Conservation (phyloP, 2,329 filamentous ascomycete genomes). For the Endoconidiophora laricicola region DNA sequence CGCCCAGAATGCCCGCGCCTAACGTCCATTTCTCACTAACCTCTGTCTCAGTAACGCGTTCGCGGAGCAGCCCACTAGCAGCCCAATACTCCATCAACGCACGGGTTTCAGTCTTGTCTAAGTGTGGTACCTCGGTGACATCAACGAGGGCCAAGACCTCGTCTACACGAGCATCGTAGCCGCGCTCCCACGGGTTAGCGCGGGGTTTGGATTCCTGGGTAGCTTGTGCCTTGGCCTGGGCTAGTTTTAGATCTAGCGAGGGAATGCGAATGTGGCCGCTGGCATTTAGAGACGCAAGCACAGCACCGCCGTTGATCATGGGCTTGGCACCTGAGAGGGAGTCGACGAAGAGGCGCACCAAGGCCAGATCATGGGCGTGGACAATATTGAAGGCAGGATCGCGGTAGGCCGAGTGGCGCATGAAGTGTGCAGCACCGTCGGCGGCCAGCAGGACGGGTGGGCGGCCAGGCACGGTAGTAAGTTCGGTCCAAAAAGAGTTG, state of each 20-base stretch:
- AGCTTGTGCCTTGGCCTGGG: conserved; percentile 32
- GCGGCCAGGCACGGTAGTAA: conserved; percentile 34
- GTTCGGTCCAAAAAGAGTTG: conserved; percentile 64
- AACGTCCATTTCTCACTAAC: conserved; percentile 75
- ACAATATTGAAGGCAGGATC: conserved; percentile 53
- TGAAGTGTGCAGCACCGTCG: conserved; percentile 68
- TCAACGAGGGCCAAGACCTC: conserved; percentile 32
- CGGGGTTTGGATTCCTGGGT: conserved; percentile 23
- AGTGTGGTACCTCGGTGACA: conserved; percentile 43
- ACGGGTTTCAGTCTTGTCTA: conserved; percentile 59
- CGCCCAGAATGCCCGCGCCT: conserved; percentile 63
- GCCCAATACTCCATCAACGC: conserved; percentile 88
- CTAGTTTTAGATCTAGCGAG: conserved; percentile 52
- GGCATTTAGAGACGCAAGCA: conserved; percentile 57
- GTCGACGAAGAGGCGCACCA: conserved; percentile 60
- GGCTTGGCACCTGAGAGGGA: conserved; percentile 44
- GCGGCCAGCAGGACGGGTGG: conserved; percentile 54
- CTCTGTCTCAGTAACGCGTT: conserved; percentile 49
- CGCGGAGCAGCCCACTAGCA: conserved; percentile 61
- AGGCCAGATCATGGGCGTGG: conserved; percentile 69
- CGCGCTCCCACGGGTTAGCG: conserved; percentile 36
- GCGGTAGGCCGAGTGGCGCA: conserved; percentile 62
- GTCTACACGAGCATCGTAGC: conserved; percentile 41
- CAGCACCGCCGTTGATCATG: conserved; percentile 57
- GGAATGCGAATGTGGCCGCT: conserved; percentile 51